Base-by-base conservation (phyloP, 495 filamentous ascomycete species). In the Achaetomiella virescens region DNA sequence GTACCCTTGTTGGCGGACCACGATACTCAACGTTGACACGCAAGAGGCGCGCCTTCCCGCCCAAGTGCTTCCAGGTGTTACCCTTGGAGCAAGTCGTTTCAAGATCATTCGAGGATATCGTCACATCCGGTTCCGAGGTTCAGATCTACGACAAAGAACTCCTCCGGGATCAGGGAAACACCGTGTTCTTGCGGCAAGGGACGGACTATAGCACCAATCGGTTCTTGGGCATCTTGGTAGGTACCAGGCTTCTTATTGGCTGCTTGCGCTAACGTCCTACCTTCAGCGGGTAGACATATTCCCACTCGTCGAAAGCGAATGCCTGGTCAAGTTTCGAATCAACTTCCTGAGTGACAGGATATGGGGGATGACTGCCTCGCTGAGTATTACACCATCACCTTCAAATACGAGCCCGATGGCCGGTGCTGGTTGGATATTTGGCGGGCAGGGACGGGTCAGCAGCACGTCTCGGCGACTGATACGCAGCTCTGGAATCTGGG, bases 151-250 rank as follows among this genome's bases (percentile, higher is more conserved):
- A 65, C 11, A 18, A 17, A 21, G 52, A 55, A 36, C 31, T 54
- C 6, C 31, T 65, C 25, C 48, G 48, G 18, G 59, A 67, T n/a
- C 35, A 36, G 18, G 40, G 20, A 0, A 51, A 21, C 35, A 55
- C 52, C 12, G 38, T 67, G 3, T 65, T 63, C 37, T 21, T 67
- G 6, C 57, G 58, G 11, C 22, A 55, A 21, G 47, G 46, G 1
- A 24, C 0, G 7, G 35, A 57, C 22, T 60, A 58, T 53, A 48
- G 43, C n/a, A 11, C 65, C 31, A 51, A 6, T 3, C 44, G 47
- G 0, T 59, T 67, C 12, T 29, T 67, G 43, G 57, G 38, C 1
- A 63, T 65, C 15, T 20, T 67, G 54, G 64, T 66, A 40, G 31
- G 61, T 10, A 6, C 7, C 10, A n/a, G 22, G 9, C 33, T 20